phyloP scores from a whole-genome alignment of 2,329 filamentous ascomycete species.

The Macrophomina phaseolina region DNA sequence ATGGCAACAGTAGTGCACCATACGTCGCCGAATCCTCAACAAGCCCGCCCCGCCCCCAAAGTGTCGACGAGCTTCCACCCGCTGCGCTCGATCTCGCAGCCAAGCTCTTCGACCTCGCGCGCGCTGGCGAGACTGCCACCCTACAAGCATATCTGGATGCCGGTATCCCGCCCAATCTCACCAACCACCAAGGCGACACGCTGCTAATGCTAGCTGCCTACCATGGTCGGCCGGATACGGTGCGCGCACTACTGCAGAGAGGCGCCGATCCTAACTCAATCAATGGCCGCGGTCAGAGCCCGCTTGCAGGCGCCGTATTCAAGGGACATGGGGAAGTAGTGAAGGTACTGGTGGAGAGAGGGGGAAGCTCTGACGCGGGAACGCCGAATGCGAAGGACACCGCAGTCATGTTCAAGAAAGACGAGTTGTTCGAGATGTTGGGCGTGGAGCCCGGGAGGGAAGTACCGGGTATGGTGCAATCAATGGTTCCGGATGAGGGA shows the following conservation, averaged over 20 bases:
- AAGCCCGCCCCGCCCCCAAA: neutral
- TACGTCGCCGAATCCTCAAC: neutral
- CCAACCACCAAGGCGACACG: constrained; percentile 76
- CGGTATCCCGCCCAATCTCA: constrained; percentile 72
- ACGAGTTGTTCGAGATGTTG: constrained; percentile 41
- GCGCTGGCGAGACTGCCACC: constrained; percentile 61
- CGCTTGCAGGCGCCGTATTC: constrained; percentile 74
- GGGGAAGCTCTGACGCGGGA: constrained; percentile 49
- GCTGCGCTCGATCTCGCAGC: constrained; percentile 70
- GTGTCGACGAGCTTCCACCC: constrained; percentile 56
- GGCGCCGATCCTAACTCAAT: constrained; percentile 71
- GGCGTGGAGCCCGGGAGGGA: constrained; percentile 37
- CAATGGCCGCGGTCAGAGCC: constrained; percentile 72
- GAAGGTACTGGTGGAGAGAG: constrained; percentile 54
- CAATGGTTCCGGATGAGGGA: neutral
- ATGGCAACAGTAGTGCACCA: neutral
- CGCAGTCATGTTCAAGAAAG: constrained; percentile 54
- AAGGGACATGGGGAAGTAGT: constrained; percentile 72
- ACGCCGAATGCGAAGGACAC: constrained; percentile 54
- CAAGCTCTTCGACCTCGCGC: constrained; percentile 70
- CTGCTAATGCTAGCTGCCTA: constrained; percentile 76
- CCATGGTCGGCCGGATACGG: constrained; percentile 67
- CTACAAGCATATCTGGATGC: constrained; percentile 69
- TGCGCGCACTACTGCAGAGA: constrained; percentile 64
- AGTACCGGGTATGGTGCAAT: constrained; percentile 20